Conservation (phyloP, 768 basidiomycete species). For the Kondoa malvinella region DNA sequence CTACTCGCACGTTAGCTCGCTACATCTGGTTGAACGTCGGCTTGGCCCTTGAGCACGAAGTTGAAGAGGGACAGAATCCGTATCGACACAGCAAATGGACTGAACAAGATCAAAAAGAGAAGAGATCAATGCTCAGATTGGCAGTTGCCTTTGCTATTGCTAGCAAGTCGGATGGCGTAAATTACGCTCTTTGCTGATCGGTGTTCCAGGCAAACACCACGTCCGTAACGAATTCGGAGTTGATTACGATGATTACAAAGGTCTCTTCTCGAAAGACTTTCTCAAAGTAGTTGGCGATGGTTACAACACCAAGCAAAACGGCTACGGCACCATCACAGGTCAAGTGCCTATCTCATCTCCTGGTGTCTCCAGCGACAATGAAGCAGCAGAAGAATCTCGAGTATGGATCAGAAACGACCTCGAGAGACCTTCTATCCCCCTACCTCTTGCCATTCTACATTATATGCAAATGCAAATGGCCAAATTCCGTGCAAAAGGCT, state of each 20-base stretch:
- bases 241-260: constrained; percentile 9
- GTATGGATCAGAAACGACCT: neutral
- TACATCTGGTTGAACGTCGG: constrained; percentile 12
- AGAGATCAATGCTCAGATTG: constrained; percentile 19
- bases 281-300: neutral
- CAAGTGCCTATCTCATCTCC: constrained; percentile 8
- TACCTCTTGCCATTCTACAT: constrained; percentile 55
- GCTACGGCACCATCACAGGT: neutral
- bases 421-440: constrained; percentile 45
- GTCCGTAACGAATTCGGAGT: constrained; percentile 23
- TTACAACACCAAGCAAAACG: neutral
- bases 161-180: neutral
- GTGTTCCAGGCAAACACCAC: constrained; percentile 23
- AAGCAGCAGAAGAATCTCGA: neutral
- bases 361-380: neutral
- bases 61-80: constrained; percentile 6
- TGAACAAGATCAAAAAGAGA: constrained; percentile 18
- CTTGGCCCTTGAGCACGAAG: neutral
- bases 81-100: constrained; percentile 5
- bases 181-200: neutral
- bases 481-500: constrained; percentile 57
- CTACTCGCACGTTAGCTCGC: constrained; percentile 11
- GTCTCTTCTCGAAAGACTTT: neutral
- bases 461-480: constrained; percentile 18
- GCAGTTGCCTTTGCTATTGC: constrained; percentile 22